A percentile compares a stretch with the other conserved stretches of the same genome.
Evolutionary conservation across 257 asterid genomes (phyloP).

Genomic region (Salvia hispanica): DNA sequence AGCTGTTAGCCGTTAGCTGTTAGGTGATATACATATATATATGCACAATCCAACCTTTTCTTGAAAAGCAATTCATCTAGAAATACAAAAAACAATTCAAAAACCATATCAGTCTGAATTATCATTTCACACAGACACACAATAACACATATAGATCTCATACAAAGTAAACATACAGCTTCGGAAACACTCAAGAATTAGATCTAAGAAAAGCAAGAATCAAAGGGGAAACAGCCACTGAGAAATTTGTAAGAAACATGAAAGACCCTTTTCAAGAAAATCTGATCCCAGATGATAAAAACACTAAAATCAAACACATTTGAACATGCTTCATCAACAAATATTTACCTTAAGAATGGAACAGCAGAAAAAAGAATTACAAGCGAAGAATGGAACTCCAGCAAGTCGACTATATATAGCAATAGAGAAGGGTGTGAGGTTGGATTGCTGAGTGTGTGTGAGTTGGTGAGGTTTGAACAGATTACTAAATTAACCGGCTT

Average conservation of each 20-base stretch:
- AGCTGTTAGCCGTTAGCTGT: not conserved
- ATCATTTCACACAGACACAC: not conserved
- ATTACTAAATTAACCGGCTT: conserved; percentile 27
- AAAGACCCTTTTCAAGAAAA: conserved; percentile 9
- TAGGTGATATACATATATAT: conserved; percentile 13
- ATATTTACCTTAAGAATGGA: conserved; percentile 25
- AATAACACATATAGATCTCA: conserved; percentile 26
- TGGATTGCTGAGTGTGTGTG: conserved; percentile 5
- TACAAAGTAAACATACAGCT: not conserved
- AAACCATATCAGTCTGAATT: not conserved
- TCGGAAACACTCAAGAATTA: conserved; percentile 18
- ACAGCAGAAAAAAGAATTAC: not conserved
- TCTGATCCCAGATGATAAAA: conserved; percentile 11
- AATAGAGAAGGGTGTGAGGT: not conserved
- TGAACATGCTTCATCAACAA: not conserved
- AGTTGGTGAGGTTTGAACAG: conserved; percentile 24
- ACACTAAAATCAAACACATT: conserved; percentile 23
- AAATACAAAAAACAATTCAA: not conserved
- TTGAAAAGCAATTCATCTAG: not conserved
- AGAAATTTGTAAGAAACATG: conserved; percentile 16
- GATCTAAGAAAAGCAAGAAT: conserved; percentile 28
- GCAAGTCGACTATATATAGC: conserved; percentile 17
- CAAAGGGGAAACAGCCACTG: conserved; percentile 9
- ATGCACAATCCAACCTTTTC: not conserved
- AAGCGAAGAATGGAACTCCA: conserved; percentile 20